Evolutionary conservation across 169 alveolate species (phyloP).

Genomic region (Eimeria maxima): DNA sequence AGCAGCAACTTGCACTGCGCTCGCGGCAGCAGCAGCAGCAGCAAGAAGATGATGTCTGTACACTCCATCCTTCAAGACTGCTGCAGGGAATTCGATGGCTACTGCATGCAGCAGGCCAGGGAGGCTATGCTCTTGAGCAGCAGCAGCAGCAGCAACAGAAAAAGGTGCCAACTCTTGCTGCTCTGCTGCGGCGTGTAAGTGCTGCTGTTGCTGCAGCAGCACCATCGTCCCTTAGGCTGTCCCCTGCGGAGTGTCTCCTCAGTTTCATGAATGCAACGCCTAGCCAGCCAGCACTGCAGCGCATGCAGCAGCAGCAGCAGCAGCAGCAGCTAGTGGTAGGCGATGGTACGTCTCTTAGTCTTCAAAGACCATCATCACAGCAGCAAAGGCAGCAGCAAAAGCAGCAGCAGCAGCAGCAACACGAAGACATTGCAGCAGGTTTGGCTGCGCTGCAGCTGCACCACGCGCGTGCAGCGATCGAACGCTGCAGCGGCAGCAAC

Average conservation of each 20-base stretch:
- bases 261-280: conserved; percentile 57
- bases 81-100: conserved; percentile 59
- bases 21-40: conserved; percentile 40
- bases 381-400: conserved; percentile 6
- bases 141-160: conserved; percentile 52
- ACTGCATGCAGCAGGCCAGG: conserved; percentile 54
- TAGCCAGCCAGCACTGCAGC: neutral
- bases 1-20: conserved; percentile 27
- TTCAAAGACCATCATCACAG: neutral
- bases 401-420: conserved; percentile 71
- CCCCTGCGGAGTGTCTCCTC: conserved; percentile 76
- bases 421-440: conserved; percentile 4
- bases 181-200: conserved; percentile 53
- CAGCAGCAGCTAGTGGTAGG: conserved; percentile 1
- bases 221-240: conserved; percentile 22
- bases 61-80: conserved; percentile 37
- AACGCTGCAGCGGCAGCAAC: conserved; percentile 49
- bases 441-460: conserved; percentile 21
- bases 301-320: conserved; percentile 43
- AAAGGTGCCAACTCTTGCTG: conserved; percentile 28
- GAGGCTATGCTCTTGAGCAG: neutral
- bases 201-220: conserved; percentile 62
- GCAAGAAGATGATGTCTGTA: conserved; percentile 19
- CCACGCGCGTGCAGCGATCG: neutral
- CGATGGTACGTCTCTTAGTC: neutral